Percentiles rank a stretch among this genome's conserved stretches.
Evolutionary conservation across 768 basidiomycete species (phyloP).

Genomic region (Punctularia strigosozonata): DNA sequence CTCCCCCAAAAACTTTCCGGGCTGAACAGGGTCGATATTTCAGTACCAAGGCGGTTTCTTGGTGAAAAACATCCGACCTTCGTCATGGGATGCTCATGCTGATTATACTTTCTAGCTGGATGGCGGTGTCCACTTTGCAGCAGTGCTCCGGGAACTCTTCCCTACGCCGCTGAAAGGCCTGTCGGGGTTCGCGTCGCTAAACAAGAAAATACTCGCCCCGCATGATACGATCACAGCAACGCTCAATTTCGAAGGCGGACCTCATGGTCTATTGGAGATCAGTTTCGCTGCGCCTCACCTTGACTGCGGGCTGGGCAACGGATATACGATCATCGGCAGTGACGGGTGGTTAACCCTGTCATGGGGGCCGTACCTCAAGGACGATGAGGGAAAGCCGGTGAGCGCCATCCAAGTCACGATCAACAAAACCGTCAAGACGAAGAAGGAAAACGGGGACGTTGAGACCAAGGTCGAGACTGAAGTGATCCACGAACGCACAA

Average conservation of each 20-base stretch:
- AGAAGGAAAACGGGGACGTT: slow-evolving; percentile 30
- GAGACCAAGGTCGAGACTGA: slow-evolving; percentile 26
- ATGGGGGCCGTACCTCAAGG: slow-evolving; percentile 48
- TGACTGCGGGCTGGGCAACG: slow-evolving; percentile 19
- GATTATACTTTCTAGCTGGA: slow-evolving; percentile 39
- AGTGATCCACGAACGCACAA: slow-evolving; percentile 32
- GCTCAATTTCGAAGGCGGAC: slow-evolving; percentile 31
- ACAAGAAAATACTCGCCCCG: slow-evolving; percentile 61
- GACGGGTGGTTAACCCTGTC: no score
- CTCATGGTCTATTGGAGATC: slow-evolving; percentile 51
- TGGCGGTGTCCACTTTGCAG: slow-evolving; percentile 67
- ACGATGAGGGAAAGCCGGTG: slow-evolving; percentile 12
- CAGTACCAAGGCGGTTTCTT: slow-evolving; percentile 78
- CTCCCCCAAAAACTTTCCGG: not conserved
- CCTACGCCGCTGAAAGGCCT: slow-evolving; percentile 38
- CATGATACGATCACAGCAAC: slow-evolving; percentile 67
- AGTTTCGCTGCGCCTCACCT: slow-evolving; percentile 47
- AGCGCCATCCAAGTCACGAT: slow-evolving; percentile 23
- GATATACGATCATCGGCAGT: slow-evolving; percentile 47
- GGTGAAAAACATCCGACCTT: slow-evolving; percentile 34
- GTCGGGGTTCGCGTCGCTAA: slow-evolving; percentile 54
- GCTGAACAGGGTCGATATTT: slow-evolving; percentile 3
- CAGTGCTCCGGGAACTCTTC: slow-evolving; percentile 44
- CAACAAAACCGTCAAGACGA: slow-evolving; percentile 18
- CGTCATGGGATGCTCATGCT: slow-evolving; percentile 5